Percentiles rank a stretch among this genome's conserved stretches.
phyloP scores from a whole-genome alignment of 202 grass and related monocot genomes.

The Dendrocalamus latiflorus region DNA sequence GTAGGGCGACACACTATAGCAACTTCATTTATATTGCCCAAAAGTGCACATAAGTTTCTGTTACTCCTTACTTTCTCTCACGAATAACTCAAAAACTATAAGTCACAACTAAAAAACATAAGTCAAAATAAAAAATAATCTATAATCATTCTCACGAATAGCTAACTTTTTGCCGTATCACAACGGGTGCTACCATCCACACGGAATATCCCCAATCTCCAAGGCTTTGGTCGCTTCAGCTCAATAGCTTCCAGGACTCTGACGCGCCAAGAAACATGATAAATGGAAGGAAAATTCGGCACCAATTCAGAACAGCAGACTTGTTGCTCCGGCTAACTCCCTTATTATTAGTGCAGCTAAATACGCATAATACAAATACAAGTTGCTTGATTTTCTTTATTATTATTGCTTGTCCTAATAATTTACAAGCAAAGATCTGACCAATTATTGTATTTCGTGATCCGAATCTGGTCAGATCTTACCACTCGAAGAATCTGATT shows the following conservation, averaged over 20 bases:
- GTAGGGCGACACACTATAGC: too few relatives aligned
- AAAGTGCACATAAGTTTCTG: too few relatives aligned
- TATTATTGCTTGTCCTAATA: slow-evolving; percentile 24
- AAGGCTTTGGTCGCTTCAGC: neutral
- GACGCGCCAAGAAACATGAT: slow-evolving; percentile 21
- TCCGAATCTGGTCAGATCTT: too few relatives aligned
- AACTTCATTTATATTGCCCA: too few relatives aligned
- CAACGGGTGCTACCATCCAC: neutral
- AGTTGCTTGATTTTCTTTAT: slow-evolving; percentile 24
- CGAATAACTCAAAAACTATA: too few relatives aligned
- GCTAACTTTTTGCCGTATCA: neutral
- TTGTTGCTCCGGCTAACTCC: slow-evolving; percentile 7
- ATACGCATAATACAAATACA: neutral
- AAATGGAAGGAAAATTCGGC: neutral
- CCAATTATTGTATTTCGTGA: neutral
- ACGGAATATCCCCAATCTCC: slow-evolving; percentile 16
- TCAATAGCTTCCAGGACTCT: slow-evolving; percentile 9
- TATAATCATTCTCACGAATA: too few relatives aligned
- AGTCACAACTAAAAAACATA: too few relatives aligned
- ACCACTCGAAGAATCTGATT: too few relatives aligned
- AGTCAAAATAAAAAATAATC: too few relatives aligned
- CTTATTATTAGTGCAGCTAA: slow-evolving; percentile 7
- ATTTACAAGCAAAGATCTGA: slow-evolving; percentile 50
- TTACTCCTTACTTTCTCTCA: too few relatives aligned
- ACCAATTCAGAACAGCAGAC: neutral